Base-by-base conservation (phyloP, 768 basidiomycete genomes). In the Auriculariales sp. region DNA sequence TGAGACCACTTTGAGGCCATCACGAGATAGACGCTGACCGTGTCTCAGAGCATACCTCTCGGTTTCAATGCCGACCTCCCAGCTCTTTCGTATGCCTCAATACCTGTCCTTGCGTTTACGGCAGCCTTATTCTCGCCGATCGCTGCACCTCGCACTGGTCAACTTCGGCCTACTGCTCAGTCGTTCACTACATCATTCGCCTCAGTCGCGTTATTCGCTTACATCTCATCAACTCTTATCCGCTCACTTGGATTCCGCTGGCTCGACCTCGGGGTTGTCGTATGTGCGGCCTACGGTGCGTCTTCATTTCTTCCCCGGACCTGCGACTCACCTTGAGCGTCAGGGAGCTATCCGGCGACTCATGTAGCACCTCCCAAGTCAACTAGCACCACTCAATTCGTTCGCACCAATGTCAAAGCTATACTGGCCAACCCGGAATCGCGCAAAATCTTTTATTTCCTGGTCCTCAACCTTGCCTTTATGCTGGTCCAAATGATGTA, bases 401-500 rank as follows among this genome's bases (percentile, higher is more conserved):
- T 74, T 50, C 74, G 76, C 48, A 74, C 78, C 28, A 91, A 95
- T 62, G 68, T 97, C 48, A 93, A 94, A 60, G 83, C 87, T 10
- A 88, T 99, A 50, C 71, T 98, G 31, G 80, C 83, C 17, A 94
- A 94, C 56, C 78, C 82, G 3, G 92, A 98, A 61, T 93, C 90
- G 17, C 75, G 91, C 57, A 87, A 86, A 64, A 98, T 99, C 51
- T 97, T 93, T 65, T 97, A 94, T 65, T 99, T 99, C 67, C 70
- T 98, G 46, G 74, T 93, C 64, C 70, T 99, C 45, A 99, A 99
- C 64, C 70, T 98, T 66, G 82, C 78, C 55, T 99, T 90, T 66
- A 98, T 99, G 95, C 71, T 86, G 34, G 81, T 99, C 10, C 95
- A 99, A 66, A 90, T 97, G 88, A 62, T 90, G 52, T 95, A 93